Conservation (phyloP, 106 monocot species). For the Dactylorhiza incarnata region DNA sequence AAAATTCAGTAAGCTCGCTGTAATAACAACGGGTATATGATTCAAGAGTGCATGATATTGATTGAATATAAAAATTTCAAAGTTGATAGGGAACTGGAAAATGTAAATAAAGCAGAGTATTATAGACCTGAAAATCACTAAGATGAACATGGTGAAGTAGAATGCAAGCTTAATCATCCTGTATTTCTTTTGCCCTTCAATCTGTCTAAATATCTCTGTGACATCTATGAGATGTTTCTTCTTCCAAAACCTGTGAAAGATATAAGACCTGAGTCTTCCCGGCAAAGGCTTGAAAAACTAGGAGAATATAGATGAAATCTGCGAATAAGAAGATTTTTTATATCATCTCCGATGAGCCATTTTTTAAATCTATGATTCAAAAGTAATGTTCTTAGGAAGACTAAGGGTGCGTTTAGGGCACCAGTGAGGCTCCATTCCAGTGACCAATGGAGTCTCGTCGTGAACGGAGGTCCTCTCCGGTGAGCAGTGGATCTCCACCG, state of each 20-base stretch:
- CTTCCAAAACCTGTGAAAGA: slow-evolving; percentile 50
- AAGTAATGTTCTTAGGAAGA: neutral
- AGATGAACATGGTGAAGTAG: slow-evolving; percentile 69
- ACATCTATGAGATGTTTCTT: slow-evolving; percentile 84
- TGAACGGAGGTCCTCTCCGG: too few relatives aligned
- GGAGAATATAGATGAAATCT: neutral
- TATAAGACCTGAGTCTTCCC: neutral
- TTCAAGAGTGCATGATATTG: neutral
- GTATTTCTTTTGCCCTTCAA: slow-evolving; percentile 77
- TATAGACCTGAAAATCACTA: slow-evolving; percentile 76
- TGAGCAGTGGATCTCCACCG: too few relatives aligned
- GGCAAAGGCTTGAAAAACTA: neutral
- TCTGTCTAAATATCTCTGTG: slow-evolving; percentile 74
- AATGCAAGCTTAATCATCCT: slow-evolving; percentile 81
- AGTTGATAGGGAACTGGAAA: neutral
- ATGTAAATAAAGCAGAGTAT: neutral
- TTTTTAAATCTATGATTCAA: neutral
- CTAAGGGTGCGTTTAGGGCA: neutral
- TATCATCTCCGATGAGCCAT: neutral
- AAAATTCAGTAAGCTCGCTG: neutral
- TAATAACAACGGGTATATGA: neutral
- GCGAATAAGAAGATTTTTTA: neutral
- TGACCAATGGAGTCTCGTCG: too few relatives aligned
- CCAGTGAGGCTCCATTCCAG: too few relatives aligned
- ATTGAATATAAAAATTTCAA: neutral